Evolutionary conservation across 2,329 filamentous ascomycete species (phyloP).

Genomic region (Fusarium redolens): DNA sequence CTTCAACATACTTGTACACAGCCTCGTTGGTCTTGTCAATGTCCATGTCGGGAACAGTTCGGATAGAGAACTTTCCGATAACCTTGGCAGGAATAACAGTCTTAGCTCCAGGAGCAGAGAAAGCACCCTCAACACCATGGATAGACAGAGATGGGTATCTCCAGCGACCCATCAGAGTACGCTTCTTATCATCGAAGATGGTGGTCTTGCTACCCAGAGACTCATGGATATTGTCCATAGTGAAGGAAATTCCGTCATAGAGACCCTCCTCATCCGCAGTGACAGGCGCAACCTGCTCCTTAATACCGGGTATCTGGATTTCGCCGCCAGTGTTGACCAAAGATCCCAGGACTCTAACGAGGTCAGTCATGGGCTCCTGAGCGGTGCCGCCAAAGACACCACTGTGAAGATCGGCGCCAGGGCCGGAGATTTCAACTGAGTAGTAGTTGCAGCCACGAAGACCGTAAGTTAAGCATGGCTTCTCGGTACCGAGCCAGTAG

Average conservation of each 20-base stretch:
- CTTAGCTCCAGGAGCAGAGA: slow-evolving; percentile 93
- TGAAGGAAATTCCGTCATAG: slow-evolving; percentile 93
- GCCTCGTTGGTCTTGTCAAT: slow-evolving; percentile 86
- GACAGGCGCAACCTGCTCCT: slow-evolving; percentile 90
- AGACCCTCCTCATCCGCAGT: slow-evolving; percentile 86
- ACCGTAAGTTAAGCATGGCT: slow-evolving; percentile 97
- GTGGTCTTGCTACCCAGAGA: slow-evolving; percentile 89
- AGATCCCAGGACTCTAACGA: slow-evolving; percentile 82
- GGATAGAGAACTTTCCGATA: slow-evolving; percentile 97
- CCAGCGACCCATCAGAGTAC: slow-evolving; percentile 96
- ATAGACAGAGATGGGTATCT: slow-evolving; percentile 92
- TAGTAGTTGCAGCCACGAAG: slow-evolving; percentile 99
- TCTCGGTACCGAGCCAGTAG: slow-evolving; percentile 99
- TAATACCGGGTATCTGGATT: slow-evolving; percentile 93
- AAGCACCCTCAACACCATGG: slow-evolving; percentile 95
- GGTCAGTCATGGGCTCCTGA: slow-evolving; percentile 98
- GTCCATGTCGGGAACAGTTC: slow-evolving; percentile 98
- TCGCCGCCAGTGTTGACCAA: slow-evolving; percentile 92
- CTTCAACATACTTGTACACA: slow-evolving; percentile 85
- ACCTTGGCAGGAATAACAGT: slow-evolving; percentile 99
- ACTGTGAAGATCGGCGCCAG: slow-evolving; percentile 93
- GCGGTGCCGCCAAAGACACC: slow-evolving; percentile 97
- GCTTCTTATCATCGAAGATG: slow-evolving; percentile 89
- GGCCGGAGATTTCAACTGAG: slow-evolving; percentile 88
- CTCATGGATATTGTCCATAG: slow-evolving; percentile 94